Base-by-base conservation (phyloP, 139 green algal genomes). In the Chlamydomonas sp. region DNA sequence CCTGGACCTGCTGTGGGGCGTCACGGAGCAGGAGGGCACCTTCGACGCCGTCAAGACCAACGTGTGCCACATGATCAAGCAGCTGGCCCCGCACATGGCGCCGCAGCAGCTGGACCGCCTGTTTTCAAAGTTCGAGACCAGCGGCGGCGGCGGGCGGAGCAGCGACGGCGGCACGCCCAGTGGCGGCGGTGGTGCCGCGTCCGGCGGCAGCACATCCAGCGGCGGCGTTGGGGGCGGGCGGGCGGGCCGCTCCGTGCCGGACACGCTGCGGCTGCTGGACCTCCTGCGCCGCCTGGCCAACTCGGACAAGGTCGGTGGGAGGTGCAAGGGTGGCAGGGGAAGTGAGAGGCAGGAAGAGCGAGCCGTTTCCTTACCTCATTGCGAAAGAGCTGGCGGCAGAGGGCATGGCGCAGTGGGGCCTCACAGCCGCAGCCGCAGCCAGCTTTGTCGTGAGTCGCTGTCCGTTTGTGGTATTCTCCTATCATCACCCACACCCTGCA, bases 11-110 rank as follows among this genome's bases (percentile, higher is more conserved):
- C 89, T 98, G 61, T 99, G 96, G 96, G 88, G 92, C 31, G 92
- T 97, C 4, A 96, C 94, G 0, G 93, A 98, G 86, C 95, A 98
- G 90, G 92, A 94, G 83, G 95, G 94, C 84, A 97, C 97, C 0
- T 98, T 97, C 88, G 96, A 99, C 72, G 94, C 92, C 2, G 95
- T 98, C 49, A 96, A 96, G 90, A 89, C 83, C 76, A 97, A 99
- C 90, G 94, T 97, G 31, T 97, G 93, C 79, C n/a, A 80, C 78
- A 92, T 92, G 63, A 89, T 99, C 63, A 95, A 93, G 62, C 89
- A 95, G 69, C 85, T 99, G 67, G 95, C 95, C 1, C 31, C 31
- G 31, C 31, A 49, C 31, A 49, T 49, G 31, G 31, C 31, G 31
- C 31, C 31, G 31, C 31, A 49, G 31, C 31, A 49, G 31, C 31